Evolutionary conservation across 306 rosid genomes (phyloP).

Genomic region (Vicia faba): DNA sequence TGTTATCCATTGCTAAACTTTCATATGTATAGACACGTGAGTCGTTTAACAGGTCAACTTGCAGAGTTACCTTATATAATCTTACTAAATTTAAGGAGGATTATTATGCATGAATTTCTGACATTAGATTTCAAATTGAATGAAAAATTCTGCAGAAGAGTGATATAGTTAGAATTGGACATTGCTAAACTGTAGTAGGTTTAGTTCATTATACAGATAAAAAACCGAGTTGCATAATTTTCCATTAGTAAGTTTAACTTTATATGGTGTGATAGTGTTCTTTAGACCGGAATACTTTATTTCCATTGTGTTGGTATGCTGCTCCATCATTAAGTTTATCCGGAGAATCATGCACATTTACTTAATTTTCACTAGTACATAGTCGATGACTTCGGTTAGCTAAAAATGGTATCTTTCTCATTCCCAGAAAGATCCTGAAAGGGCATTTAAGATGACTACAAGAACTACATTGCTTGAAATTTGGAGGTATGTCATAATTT

Average conservation of each 20-base stretch:
- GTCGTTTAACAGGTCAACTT: conserved; percentile 18
- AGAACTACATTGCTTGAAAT: conserved; percentile 76
- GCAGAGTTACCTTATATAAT: conserved; percentile 16
- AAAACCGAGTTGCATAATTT: conserved; percentile 24
- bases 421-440: conserved; percentile 63
- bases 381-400: conserved; percentile 12
- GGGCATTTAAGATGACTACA: conserved; percentile 83
- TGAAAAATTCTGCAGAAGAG: conserved; percentile 7
- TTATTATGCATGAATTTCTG: conserved; percentile 24
- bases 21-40: not conserved
- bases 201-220: conserved; percentile 10
- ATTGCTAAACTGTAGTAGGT: conserved; percentile 7
- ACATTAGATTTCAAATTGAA: conserved; percentile 15
- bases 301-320: not conserved
- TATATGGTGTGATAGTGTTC: not conserved
- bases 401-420: conserved; percentile 25
- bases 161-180: conserved; percentile 17
- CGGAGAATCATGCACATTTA: not conserved
- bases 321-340: conserved; percentile 8
- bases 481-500: conserved; percentile 65
- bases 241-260: conserved; percentile 7
- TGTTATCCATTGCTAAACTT: conserved; percentile 6
- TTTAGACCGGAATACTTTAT: not conserved
- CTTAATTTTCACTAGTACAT: conserved; percentile 5
- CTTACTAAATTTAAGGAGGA: not conserved